These are phyloP conservation scores for Astrephomene gubernaculifera DNA, from an alignment of 139 green algal species.

Conservation along the genomic window DNA sequence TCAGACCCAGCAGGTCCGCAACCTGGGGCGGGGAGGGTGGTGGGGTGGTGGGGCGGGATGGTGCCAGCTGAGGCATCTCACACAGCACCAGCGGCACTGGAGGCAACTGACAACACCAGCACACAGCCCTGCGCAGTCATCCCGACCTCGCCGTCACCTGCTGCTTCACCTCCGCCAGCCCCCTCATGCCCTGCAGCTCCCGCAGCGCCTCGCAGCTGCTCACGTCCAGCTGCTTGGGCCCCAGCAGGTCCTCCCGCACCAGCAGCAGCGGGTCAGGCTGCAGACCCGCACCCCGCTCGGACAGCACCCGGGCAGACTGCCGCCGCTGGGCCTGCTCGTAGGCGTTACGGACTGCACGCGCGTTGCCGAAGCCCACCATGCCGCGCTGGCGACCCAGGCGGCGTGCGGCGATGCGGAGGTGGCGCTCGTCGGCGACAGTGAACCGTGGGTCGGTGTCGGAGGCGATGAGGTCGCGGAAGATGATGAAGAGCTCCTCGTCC, in stretches of 20 bases:
- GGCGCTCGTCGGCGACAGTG: constrained; percentile 49
- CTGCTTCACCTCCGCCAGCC: constrained; percentile 57
- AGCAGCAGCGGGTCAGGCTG: constrained; percentile 49
- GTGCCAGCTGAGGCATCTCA: too few species aligned
- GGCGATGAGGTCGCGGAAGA: constrained; percentile 50
- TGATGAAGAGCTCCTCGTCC: constrained; percentile 57
- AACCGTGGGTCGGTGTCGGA: constrained; percentile 32
- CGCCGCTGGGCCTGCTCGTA: constrained; percentile 51
- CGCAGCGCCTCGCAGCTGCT: constrained; percentile 36
- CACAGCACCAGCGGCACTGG: too few species aligned
- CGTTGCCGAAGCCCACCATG: constrained; percentile 63
- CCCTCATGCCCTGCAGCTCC: constrained; percentile 52
- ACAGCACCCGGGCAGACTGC: constrained; percentile 48
- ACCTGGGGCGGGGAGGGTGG: constrained; percentile 27
- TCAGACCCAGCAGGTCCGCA: constrained; percentile 50
- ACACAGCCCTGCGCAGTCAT: too few species aligned
- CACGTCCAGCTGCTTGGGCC: constrained; percentile 53
- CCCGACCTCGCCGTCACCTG: too few species aligned
- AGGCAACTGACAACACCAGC: too few species aligned
- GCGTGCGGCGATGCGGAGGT: constrained; percentile 51
- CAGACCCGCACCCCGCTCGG: background rate
- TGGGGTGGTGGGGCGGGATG: too few species aligned
- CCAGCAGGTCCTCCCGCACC: constrained; percentile 62
- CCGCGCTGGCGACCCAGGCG: constrained; percentile 57
- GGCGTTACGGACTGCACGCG: constrained; percentile 60